Percentiles rank a stretch among this genome's conserved stretches.
These are phyloP conservation scores for Pyracantha coccinea DNA, from an alignment of 331 rosid genomes.

Conservation along the genomic window DNA sequence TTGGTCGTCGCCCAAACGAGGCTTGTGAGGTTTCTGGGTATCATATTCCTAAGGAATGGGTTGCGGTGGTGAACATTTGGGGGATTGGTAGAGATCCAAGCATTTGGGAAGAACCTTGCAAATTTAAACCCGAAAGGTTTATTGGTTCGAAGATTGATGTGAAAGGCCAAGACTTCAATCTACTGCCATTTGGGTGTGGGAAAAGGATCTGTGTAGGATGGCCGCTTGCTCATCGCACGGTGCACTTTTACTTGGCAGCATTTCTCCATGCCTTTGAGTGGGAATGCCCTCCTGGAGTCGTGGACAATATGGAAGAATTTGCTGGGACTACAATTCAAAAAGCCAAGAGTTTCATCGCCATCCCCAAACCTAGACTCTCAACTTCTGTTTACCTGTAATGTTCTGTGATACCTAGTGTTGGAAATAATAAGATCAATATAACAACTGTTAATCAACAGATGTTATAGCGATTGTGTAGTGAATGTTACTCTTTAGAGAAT, in stretches of 20 bases:
- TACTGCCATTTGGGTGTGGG: background rate
- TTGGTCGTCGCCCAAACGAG: background rate
- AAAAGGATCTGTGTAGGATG: background rate
- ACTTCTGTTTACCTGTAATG: background rate
- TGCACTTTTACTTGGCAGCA: background rate
- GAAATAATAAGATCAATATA: too few relatives aligned
- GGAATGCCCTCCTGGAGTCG: background rate
- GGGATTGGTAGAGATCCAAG: conserved; percentile 1
- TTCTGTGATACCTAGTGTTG: too few relatives aligned
- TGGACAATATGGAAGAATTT: background rate
- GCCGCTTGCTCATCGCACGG: background rate
- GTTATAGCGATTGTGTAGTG: too few relatives aligned
- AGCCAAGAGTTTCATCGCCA: background rate
- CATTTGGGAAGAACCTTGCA: background rate
- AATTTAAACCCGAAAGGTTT: background rate
- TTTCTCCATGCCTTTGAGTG: background rate
- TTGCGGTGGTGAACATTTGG: background rate
- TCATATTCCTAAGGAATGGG: background rate
- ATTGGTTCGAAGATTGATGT: background rate
- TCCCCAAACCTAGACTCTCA: background rate
- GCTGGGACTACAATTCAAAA: background rate
- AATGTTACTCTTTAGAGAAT: too few relatives aligned
- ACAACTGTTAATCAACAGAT: too few relatives aligned
- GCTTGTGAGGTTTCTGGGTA: background rate
- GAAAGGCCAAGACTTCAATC: background rate